phyloP scores from a whole-genome alignment of 1,139 yeast species.

The Tardiomyces blankii region DNA sequence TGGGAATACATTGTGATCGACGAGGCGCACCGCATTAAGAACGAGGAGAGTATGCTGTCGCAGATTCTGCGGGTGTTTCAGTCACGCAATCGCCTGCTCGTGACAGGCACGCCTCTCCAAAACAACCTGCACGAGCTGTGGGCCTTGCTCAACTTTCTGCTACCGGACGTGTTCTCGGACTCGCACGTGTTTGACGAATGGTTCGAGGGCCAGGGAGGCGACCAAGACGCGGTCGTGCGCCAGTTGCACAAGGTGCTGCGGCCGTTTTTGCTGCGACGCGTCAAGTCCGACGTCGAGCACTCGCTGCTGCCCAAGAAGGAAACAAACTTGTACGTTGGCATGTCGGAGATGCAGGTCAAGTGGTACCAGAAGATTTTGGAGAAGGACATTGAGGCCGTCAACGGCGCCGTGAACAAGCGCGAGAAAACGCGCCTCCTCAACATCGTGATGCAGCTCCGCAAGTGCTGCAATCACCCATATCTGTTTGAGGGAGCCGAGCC shows the following conservation, averaged over 20 bases:
- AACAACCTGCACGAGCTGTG: conserved; percentile 91
- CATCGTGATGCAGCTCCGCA: conserved; percentile 92
- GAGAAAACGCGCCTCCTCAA: conserved; percentile 87
- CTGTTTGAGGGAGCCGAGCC: conserved; percentile 98
- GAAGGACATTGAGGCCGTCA: conserved; percentile 93
- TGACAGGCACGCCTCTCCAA: conserved; percentile 94
- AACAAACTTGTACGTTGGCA: conserved; percentile 79
- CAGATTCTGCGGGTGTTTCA: conserved; percentile 84
- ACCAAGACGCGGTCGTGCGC: conserved; percentile 58
- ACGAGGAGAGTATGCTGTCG: conserved; percentile 83
- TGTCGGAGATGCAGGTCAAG: conserved; percentile 87
- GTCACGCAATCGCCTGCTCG: conserved; percentile 72
- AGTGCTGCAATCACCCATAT: conserved; percentile 96
- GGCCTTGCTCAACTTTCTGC: conserved; percentile 81
- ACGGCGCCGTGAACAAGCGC: conserved; percentile 81
- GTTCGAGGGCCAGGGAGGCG: conserved; percentile 49
- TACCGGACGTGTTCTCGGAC: conserved; percentile 95
- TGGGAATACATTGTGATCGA: conserved; percentile 95
- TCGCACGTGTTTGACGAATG: conserved; percentile 87
- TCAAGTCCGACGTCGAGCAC: conserved; percentile 87
- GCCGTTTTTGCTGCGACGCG: conserved; percentile 82
- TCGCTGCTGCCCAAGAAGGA: conserved; percentile 86
- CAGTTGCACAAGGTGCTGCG: conserved; percentile 84
- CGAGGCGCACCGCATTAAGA: conserved; percentile 94
- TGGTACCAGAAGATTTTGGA: conserved; percentile 88